A percentile compares a stretch with the other conserved stretches of the same genome.
phyloP scores from a whole-genome alignment of 1,284 basidiomycete genomes.

The Cryptococcus sp. region DNA sequence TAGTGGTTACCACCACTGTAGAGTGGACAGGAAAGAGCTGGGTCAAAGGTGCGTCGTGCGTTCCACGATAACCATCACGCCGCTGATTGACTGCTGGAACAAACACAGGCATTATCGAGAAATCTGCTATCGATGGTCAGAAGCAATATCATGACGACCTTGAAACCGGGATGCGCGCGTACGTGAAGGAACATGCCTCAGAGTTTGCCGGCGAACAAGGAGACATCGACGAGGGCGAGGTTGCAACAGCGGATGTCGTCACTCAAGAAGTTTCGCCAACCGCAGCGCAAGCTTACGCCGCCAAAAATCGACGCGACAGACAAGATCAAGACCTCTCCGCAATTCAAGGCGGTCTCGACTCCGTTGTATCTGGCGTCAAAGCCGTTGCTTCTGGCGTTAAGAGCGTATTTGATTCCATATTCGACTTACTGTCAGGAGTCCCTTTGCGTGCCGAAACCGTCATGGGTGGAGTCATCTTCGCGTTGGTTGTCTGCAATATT shows the following conservation, averaged over 20 bases:
- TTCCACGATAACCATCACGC: background rate
- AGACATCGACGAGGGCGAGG: conserved; percentile 27
- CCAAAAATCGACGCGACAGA: conserved; percentile 29
- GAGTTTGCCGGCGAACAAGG: conserved; percentile 69
- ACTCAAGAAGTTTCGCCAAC: conserved; percentile 13
- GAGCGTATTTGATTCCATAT: conserved; percentile 58
- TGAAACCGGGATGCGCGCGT: conserved; percentile 78
- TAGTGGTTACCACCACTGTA: conserved; percentile 86
- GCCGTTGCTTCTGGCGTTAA: conserved; percentile 67
- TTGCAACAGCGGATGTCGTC: conserved; percentile 14
- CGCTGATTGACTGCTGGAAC: background rate
- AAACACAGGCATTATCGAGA: conserved; percentile 81
- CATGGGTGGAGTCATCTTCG: conserved; percentile 68
- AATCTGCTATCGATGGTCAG: conserved; percentile 90
- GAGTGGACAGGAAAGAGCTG: conserved; percentile 97
- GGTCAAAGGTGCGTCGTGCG: conserved; percentile 75
- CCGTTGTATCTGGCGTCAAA: conserved; percentile 67
- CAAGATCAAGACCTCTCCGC: conserved; percentile 57
- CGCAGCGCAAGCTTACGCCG: conserved; percentile 47
- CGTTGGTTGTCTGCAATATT: conserved; percentile 70
- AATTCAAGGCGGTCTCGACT: conserved; percentile 82
- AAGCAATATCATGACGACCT: conserved; percentile 83
- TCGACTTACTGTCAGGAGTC: conserved; percentile 68
- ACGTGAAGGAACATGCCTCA: conserved; percentile 81
- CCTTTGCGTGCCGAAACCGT: conserved; percentile 55